Conservation (phyloP, 805 yeast species). For the Zygosaccharomyces gambellarensis region DNA sequence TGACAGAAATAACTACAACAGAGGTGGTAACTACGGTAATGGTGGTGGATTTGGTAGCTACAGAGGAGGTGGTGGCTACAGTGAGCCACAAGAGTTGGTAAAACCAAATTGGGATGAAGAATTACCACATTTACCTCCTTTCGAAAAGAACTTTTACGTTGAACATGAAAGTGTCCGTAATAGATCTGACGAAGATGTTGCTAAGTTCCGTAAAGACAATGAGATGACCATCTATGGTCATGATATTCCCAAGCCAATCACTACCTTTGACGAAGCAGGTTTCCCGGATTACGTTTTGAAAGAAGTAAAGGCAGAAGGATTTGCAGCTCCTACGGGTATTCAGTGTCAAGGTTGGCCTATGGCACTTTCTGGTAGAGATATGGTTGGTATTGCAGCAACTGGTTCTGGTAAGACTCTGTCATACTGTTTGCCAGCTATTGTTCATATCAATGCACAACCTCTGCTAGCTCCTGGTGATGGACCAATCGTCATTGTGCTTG, state of each 20-base stretch:
- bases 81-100: slow-evolving; percentile 37
- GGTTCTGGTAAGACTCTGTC: slow-evolving; percentile 99
- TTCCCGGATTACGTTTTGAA: slow-evolving; percentile 89
- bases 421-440: slow-evolving; percentile 94
- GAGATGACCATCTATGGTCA: slow-evolving; percentile 83
- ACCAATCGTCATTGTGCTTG: slow-evolving; percentile 89
- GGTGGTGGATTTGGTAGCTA: slow-evolving; percentile 32
- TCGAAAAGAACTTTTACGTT: slow-evolving; percentile 90
- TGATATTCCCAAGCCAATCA: slow-evolving; percentile 91
- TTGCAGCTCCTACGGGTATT: slow-evolving; percentile 89
- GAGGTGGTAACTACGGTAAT: slow-evolving; percentile 37
- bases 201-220: slow-evolving; percentile 68
- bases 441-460: slow-evolving; percentile 98
- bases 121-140: slow-evolving; percentile 60
- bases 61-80: slow-evolving; percentile 11
- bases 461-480: slow-evolving; percentile 92
- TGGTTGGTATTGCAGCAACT: slow-evolving; percentile 98
- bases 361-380: slow-evolving; percentile 98
- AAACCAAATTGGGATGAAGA: slow-evolving; percentile 79
- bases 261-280: slow-evolving; percentile 92
- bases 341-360: slow-evolving; percentile 99
- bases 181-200: slow-evolving; percentile 71
- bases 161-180: slow-evolving; percentile 76
- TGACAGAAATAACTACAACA: slow-evolving; percentile 36
- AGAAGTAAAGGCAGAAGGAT: slow-evolving; percentile 89